A percentile compares a stretch with the other conserved stretches of the same genome.
Conservation (phyloP, 2,329 filamentous ascomycete species). For the Lachnellula hyalina region DNA sequence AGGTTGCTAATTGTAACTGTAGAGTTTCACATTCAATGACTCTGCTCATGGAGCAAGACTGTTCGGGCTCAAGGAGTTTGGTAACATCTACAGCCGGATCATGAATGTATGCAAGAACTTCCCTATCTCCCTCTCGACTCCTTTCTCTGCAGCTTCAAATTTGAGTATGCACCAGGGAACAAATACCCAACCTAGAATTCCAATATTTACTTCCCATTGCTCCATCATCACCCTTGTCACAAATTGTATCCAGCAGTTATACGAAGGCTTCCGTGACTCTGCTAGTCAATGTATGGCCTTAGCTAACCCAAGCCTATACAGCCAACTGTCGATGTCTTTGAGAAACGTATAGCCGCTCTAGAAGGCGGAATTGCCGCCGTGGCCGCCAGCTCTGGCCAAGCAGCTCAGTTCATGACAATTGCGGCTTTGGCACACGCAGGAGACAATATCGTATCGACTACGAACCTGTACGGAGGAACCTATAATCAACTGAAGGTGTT, state of each 20-base stretch:
- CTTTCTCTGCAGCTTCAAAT: not conserved
- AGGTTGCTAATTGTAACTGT: conserved; percentile 13
- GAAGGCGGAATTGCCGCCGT: conserved; percentile 88
- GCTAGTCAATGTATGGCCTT: not conserved
- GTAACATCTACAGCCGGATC: conserved; percentile 93
- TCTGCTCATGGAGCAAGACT: conserved; percentile 91
- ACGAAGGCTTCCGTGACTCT: not conserved
- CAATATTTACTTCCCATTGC: no score
- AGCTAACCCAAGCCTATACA: conserved; percentile 31
- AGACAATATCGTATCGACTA: conserved; percentile 89
- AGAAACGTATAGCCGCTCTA: conserved; percentile 92
- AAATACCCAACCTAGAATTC: no score
- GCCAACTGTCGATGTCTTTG: conserved; percentile 93
- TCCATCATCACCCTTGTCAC: no score
- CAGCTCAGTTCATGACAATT: conserved; percentile 88
- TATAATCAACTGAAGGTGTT: conserved; percentile 97
- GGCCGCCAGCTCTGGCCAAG: conserved; percentile 79
- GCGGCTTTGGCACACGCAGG: conserved; percentile 77
- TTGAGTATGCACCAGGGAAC: no score
- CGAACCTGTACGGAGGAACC: conserved; percentile 88
- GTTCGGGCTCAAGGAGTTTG: conserved; percentile 93
- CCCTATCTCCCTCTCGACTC: not conserved
- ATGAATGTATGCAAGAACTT: conserved; percentile 61
- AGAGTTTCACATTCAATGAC: conserved; percentile 93
- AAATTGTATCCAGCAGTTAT: no score